Conservation (phyloP, 345 rosid species). For the Litchi chinensis region DNA sequence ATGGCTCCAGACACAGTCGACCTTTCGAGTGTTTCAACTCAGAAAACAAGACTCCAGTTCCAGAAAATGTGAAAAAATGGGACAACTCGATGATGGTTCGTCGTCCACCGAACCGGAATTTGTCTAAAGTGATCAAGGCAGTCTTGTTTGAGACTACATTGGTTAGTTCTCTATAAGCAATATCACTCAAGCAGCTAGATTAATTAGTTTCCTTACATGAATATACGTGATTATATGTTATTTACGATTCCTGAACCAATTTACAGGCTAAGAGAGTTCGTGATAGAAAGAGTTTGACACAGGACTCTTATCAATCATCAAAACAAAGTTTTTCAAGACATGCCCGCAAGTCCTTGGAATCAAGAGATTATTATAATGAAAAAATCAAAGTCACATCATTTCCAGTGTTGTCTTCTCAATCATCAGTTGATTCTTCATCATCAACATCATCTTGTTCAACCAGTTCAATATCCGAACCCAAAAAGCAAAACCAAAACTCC, state of each 20-base stretch:
- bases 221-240: neutral
- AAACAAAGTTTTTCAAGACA: neutral
- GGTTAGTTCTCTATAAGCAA: conserved; percentile 31
- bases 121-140: conserved; percentile 41
- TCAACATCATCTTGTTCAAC: neutral
- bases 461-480: conserved; percentile 14
- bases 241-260: neutral
- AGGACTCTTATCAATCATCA: conserved; percentile 26
- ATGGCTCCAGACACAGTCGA: neutral
- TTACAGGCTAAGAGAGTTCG: conserved; percentile 35
- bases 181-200: neutral
- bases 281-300: conserved; percentile 15
- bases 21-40: neutral
- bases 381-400: neutral
- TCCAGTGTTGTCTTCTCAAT: conserved; percentile 12
- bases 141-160: conserved; percentile 35
- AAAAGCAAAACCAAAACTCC: conserved; percentile 5
- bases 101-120: conserved; percentile 21
- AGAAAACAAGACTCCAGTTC: conserved; percentile 10
- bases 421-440: conserved; percentile 7
- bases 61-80: neutral
- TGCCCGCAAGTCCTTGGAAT: conserved; percentile 11
- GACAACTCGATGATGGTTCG: conserved; percentile 14
- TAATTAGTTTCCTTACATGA: neutral
- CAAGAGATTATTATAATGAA: neutral